phyloP scores from a whole-genome alignment of 768 basidiomycete species.

The Paxillus rubicundulus region DNA sequence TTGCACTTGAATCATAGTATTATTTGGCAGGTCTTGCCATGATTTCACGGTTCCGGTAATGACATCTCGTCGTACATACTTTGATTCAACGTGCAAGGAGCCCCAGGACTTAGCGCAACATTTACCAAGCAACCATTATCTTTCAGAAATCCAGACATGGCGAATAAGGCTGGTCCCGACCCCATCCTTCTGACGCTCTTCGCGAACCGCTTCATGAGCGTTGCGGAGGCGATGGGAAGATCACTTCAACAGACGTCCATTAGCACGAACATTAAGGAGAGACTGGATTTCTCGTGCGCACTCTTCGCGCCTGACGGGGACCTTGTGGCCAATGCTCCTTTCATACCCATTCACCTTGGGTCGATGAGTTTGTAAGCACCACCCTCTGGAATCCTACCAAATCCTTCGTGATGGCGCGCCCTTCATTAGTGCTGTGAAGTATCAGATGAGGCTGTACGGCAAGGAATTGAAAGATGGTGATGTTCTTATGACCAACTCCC shows the following conservation, averaged over 20 bases:
- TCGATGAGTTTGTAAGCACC: constrained; percentile 84
- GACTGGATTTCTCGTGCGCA: constrained; percentile 93
- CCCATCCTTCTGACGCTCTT: constrained; percentile 89
- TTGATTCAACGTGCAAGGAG: not conserved
- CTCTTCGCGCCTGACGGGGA: constrained; percentile 94
- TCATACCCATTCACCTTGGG: constrained; percentile 83
- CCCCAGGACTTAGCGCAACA: not conserved
- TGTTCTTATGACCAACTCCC: constrained; percentile 91
- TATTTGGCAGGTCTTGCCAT: too few relatives aligned
- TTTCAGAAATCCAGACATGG: constrained; percentile 10
- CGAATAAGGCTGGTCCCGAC: constrained; percentile 51
- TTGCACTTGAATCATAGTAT: too few relatives aligned
- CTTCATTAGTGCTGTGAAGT: constrained; percentile 69
- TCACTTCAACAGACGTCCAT: constrained; percentile 89
- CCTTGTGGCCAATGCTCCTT: constrained; percentile 91
- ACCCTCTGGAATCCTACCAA: too few relatives aligned
- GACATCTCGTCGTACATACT: too few relatives aligned
- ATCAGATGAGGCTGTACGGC: constrained; percentile 79
- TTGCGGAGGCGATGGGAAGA: constrained; percentile 94
- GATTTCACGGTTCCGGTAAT: too few relatives aligned
- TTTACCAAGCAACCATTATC: not conserved
- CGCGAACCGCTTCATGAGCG: constrained; percentile 96
- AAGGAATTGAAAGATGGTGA: constrained; percentile 81
- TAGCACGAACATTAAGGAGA: constrained; percentile 92
- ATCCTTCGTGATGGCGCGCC: not conserved